These are phyloP conservation scores for Cercophora newfieldiana DNA, from an alignment of 495 filamentous ascomycete species.

Conservation along the genomic window DNA sequence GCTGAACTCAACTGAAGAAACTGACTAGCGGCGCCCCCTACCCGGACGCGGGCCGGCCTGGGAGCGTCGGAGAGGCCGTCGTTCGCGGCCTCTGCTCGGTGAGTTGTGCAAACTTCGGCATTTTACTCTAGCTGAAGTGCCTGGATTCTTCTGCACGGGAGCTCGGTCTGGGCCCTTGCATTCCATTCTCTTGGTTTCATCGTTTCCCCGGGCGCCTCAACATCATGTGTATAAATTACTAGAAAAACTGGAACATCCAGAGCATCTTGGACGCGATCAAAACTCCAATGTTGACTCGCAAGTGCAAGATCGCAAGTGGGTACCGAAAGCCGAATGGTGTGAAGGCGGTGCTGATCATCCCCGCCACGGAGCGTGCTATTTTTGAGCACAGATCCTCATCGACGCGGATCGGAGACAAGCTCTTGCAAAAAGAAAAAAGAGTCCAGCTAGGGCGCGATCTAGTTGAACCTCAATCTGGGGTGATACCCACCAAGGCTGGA, in stretches of 20 bases:
- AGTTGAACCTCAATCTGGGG: background rate
- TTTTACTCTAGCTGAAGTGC: too few relatives aligned
- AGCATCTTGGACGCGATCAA: background rate
- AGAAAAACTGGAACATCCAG: too few relatives aligned
- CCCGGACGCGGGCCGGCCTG: background rate
- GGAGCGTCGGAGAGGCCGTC: conserved; percentile 3
- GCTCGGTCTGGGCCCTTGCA: too few relatives aligned
- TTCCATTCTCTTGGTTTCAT: too few relatives aligned
- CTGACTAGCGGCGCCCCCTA: background rate
- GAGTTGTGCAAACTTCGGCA: too few relatives aligned
- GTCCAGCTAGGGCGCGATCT: background rate
- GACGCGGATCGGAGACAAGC: conserved; percentile 12
- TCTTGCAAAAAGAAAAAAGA: conserved; percentile 7
- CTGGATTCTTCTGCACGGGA: too few relatives aligned
- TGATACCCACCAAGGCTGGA: background rate
- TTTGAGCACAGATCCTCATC: conserved; percentile 7
- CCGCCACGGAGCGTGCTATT: conserved; percentile 9
- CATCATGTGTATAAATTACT: too few relatives aligned
- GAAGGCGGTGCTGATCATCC: conserved; percentile 26
- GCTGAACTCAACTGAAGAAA: conserved; percentile 1
- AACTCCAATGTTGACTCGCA: background rate
- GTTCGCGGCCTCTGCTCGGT: background rate
- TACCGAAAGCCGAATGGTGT: background rate
- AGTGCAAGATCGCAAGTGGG: background rate
- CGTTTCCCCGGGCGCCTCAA: too few relatives aligned